phyloP scores from a whole-genome alignment of 208 protist species.

The Acanthamoeba castellanii region DNA sequence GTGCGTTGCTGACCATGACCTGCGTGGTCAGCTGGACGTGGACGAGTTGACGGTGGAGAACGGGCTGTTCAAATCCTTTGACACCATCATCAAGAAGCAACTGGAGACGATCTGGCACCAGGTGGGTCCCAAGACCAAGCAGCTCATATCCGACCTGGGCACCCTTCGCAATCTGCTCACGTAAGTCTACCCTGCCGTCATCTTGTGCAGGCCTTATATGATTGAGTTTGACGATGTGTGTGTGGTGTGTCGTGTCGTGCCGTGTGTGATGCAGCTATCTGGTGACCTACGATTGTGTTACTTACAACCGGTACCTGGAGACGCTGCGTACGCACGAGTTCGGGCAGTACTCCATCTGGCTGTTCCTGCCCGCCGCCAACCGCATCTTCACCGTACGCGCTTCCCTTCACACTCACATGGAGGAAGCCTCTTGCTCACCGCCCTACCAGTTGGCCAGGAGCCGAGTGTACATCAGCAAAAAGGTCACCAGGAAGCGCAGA shows the following conservation, averaged over 20 bases:
- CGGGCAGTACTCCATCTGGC: constrained; percentile 60
- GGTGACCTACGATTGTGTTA: constrained; percentile 68
- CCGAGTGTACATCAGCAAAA: constrained; percentile 11
- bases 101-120: constrained; percentile 71
- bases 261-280: neutral
- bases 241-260: neutral
- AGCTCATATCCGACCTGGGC: constrained; percentile 65
- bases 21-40: constrained; percentile 23
- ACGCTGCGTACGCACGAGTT: constrained; percentile 58
- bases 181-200: neutral
- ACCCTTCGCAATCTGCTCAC: constrained; percentile 61
- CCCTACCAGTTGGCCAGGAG: constrained; percentile 4
- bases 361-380: constrained; percentile 44
- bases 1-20: neutral
- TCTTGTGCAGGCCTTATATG: neutral
- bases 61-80: constrained; percentile 70
- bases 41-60: constrained; percentile 72
- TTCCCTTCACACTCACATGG: neutral
- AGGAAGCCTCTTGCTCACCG: neutral
- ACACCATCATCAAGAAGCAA: constrained; percentile 68
- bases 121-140: constrained; percentile 67
- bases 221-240: neutral
- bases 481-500: constrained; percentile 10
- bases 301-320: constrained; percentile 66
- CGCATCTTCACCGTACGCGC: constrained; percentile 22